Conservation (phyloP, 2,329 filamentous ascomycete genomes). For the Pseudogymnoascus sp. region DNA sequence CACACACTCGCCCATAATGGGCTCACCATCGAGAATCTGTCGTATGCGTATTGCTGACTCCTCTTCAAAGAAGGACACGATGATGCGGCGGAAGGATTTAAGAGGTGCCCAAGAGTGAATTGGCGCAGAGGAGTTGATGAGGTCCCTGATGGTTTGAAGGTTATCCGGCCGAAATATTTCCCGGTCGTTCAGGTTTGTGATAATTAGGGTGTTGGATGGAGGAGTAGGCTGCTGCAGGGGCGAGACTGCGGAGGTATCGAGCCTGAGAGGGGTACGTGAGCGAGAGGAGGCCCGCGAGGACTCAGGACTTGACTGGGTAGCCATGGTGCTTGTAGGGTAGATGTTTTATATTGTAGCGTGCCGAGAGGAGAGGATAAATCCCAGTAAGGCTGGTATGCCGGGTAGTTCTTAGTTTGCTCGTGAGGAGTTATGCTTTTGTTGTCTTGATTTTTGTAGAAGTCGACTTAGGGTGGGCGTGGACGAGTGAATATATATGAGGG, state of each 20-base stretch:
- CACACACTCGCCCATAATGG: conserved; percentile 59
- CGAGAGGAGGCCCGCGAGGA: conserved; percentile 14
- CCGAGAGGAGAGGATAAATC: background rate
- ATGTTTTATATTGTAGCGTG: background rate
- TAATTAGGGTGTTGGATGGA: conserved; percentile 74
- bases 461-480: background rate
- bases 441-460: background rate
- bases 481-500: conserved; percentile 4
- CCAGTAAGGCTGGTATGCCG: background rate
- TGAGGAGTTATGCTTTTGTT: background rate
- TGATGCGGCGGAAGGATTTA: conserved; percentile 73
- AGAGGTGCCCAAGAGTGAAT: conserved; percentile 73
- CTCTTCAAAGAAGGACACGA: conserved; percentile 66
- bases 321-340: conserved; percentile 2
- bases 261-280: conserved; percentile 44
- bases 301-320: background rate
- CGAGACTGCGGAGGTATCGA: conserved; percentile 67
- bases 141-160: conserved; percentile 61
- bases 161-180: conserved; percentile 69
- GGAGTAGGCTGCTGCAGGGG: conserved; percentile 61
- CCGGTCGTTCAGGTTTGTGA: conserved; percentile 67
- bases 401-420: background rate
- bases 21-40: conserved; percentile 64
- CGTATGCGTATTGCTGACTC: conserved; percentile 63
- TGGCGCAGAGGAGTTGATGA: conserved; percentile 59